A percentile compares a stretch with the other conserved stretches of the same genome.
Evolutionary conservation across 1,139 yeast species (phyloP).

Genomic region (Geotrichum carabidarum): DNA sequence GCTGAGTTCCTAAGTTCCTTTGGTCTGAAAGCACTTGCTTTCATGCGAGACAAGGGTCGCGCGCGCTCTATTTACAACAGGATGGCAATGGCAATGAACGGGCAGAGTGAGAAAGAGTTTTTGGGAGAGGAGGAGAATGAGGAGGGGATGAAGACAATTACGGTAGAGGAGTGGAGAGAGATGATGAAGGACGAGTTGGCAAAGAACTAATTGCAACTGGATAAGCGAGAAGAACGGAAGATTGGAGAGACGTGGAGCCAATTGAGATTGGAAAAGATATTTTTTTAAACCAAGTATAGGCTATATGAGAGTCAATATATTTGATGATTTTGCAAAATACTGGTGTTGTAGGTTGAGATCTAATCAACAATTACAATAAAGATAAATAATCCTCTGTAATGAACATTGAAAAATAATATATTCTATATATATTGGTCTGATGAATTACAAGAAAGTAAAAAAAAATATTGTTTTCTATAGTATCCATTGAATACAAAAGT

Average conservation of each 20-base stretch:
- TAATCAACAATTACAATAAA: too few species aligned
- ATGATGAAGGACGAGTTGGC: background rate
- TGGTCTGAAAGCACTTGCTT: conserved; percentile 2
- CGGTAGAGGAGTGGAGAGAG: conserved; percentile 1
- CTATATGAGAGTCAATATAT: too few species aligned
- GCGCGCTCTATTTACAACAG: conserved; percentile 4
- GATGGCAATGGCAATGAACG: background rate
- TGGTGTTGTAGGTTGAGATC: too few species aligned
- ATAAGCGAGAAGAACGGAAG: background rate
- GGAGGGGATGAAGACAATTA: background rate
- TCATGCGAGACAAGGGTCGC: background rate
- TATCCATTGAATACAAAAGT: too few species aligned
- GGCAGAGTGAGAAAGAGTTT: background rate
- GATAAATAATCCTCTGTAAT: too few species aligned
- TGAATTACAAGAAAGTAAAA: too few species aligned
- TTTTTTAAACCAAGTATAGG: too few species aligned
- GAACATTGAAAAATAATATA: too few species aligned
- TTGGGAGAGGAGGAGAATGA: background rate
- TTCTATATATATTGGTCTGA: too few species aligned
- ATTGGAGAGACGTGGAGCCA: too few species aligned
- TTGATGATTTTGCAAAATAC: background rate
- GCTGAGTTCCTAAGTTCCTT: background rate
- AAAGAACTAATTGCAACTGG: background rate
- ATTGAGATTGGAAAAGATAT: too few species aligned
- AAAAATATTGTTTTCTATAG: too few species aligned